phyloP scores from a whole-genome alignment of 2,329 filamentous ascomycete genomes.

The Ilyonectria sp. region DNA sequence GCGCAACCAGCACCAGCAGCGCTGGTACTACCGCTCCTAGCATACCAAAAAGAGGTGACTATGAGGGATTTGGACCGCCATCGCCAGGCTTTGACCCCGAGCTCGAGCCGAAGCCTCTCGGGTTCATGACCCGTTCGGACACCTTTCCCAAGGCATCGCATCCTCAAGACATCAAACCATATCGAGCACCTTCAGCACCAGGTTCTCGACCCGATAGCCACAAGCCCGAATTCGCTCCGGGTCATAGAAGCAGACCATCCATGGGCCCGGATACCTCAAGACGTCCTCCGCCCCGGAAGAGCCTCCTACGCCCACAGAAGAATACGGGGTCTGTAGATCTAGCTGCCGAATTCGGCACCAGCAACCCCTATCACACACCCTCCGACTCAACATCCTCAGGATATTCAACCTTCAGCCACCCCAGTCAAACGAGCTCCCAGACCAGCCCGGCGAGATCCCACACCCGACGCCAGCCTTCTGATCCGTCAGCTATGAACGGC shows the following conservation, averaged over 20 bases:
- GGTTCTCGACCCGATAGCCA: conserved; percentile 58
- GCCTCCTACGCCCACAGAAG: conserved; percentile 60
- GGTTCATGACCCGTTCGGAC: conserved; percentile 62
- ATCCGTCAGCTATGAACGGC: conserved; percentile 63
- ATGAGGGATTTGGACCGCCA: conserved; percentile 71
- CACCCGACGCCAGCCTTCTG: conserved; percentile 57
- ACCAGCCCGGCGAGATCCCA: conserved; percentile 60
- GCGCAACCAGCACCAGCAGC: conserved; percentile 33
- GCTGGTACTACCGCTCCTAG: conserved; percentile 53
- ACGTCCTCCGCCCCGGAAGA: conserved; percentile 67
- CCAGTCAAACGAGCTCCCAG: conserved; percentile 73
- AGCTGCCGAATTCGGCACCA: conserved; percentile 71
- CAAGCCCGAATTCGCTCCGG: conserved; percentile 46
- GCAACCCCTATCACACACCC: conserved; percentile 76
- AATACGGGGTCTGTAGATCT: conserved; percentile 66
- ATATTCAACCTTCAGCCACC: conserved; percentile 71
- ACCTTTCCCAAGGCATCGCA: conserved; percentile 65
- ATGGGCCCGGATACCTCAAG: conserved; percentile 66
- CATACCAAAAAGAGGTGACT: conserved; percentile 66
- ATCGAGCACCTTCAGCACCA: conserved; percentile 65
- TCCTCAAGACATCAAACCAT: conserved; percentile 49
- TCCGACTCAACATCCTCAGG: conserved; percentile 77
- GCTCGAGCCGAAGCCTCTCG: conserved; percentile 56
- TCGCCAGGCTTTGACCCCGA: conserved; percentile 53
- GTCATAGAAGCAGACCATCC: conserved; percentile 56